phyloP scores from a whole-genome alignment of 306 rosid species.

The Cucurbita maxima region DNA sequence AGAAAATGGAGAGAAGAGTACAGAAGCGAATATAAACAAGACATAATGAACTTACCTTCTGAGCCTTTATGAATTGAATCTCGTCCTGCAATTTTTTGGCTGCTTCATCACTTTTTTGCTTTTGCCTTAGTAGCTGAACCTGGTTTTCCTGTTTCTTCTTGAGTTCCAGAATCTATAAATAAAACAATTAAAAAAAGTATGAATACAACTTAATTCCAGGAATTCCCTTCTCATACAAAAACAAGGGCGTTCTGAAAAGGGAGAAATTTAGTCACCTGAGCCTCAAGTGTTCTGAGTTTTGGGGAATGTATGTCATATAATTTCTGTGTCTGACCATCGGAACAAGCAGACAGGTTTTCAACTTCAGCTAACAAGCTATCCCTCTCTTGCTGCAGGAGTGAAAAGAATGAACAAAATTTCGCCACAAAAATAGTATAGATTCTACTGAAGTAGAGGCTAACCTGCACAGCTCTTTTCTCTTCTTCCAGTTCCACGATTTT shows the following conservation, averaged over 20 bases:
- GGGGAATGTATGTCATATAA: constrained; percentile 83
- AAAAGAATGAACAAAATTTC: constrained; percentile 15
- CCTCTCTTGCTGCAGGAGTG: constrained; percentile 65
- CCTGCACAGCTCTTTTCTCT: constrained; percentile 92
- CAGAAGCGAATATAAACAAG: constrained; percentile 1
- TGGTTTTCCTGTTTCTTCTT: constrained; percentile 98
- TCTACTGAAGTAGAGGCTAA: constrained; percentile 17
- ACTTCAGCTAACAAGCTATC: constrained; percentile 89
- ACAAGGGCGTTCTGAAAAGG: not conserved
- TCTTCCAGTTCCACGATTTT: constrained; percentile 87
- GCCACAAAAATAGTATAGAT: constrained; percentile 9
- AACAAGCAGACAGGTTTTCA: constrained; percentile 85
- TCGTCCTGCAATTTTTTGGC: constrained; percentile 92
- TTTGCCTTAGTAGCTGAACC: constrained; percentile 94
- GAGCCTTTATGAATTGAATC: constrained; percentile 93
- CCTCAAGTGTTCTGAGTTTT: constrained; percentile 79
- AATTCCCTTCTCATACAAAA: not conserved
- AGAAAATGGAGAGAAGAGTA: not conserved
- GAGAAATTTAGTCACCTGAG: constrained; percentile 42
- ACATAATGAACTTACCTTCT: constrained; percentile 48
- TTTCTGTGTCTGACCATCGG: constrained; percentile 95
- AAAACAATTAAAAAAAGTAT: not conserved
- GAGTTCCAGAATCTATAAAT: constrained; percentile 66
- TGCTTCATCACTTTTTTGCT: constrained; percentile 98
- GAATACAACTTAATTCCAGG: not conserved